Base-by-base conservation (phyloP, 1,284 basidiomycete genomes). In the Meira miltonrushii region DNA sequence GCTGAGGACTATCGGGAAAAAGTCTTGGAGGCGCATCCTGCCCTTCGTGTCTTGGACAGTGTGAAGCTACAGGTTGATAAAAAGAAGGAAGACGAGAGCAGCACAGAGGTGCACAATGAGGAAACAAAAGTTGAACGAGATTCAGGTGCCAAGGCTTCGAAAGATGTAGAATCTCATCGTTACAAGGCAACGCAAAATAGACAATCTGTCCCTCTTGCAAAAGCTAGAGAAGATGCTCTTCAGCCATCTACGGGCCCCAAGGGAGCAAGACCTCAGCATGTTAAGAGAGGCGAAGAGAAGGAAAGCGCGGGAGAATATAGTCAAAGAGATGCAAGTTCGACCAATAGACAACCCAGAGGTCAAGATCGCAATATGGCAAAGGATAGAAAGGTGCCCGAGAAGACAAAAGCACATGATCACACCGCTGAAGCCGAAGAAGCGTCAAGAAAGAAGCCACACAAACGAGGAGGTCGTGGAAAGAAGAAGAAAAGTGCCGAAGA, bases 1-100 rank as follows among this genome's bases (percentile, higher is more conserved):
- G 10, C 40, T 9, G 58, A 59, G 1, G 65, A 55, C 1, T 74
- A 71, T 51, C 63, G 51, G 40, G 65, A 69, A 39, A 61, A 52
- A 57, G 62, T 72, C 17, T 13, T 49, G 2, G 57, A 37, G 11
- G 28, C 17, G 46, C 54, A 50, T n/a, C 41, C 33, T 23, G 50
- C 28, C n/a, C 28, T 37, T 7, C 23, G 15, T 12, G 13, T 43
- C 13, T 48, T 58, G 39, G 48, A 59, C 21, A n/a, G 48, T 38
- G 33, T 21, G 39, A 28, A 48, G 23, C 7, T 48, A 21, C 46
- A 13, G 5, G 28, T 43, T 19, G 15, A 23, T 1, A n/a, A 11
- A 8, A 54, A 37, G 23, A 40, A 46, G 46, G n/a, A 19, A 41
- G 13, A 39, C 28, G 19, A 48, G 25, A 57, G 3, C 19, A 19